Base-by-base conservation (phyloP, 345 rosid genomes). In the Euphorbia peplus region DNA sequence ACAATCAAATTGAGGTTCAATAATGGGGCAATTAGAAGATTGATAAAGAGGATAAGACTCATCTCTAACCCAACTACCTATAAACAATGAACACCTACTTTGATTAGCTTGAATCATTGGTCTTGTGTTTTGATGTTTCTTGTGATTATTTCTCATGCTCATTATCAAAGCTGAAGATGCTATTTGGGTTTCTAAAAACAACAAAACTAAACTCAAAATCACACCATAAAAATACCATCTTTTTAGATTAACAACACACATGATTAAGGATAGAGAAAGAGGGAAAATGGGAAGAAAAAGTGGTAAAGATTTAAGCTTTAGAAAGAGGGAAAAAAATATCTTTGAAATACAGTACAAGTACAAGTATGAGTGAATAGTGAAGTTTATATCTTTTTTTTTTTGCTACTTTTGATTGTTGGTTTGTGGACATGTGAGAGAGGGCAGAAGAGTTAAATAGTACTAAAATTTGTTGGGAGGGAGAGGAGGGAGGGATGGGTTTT, bases 1-100 rank as follows among this genome's bases (percentile, higher is more conserved):
- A 64, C 99, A 95, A 70, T 95, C 88, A 66, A 85, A 95, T 69
- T 87, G 85, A 1, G 89, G 85, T 57, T 88, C 96, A 52, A 95
- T 87, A 78, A 82, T 39, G 29, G 92, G 88, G 70, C 86, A 83
- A 25, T 81, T 61, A 41, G 82, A 58, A 22, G 82, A 79, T 19
- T 79, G 61, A 83, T 93, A 93, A 67, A 85, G 66, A 0, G 98
- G 98, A 74, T 89, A 90, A 6, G 84, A 51, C 35, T 85, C 90
- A 66, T 90, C 96, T 4, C 81, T 78, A 24, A 92, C 87, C 98
- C 98, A 92, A 52, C 78, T 68, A 16, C 96, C 96, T 0, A 66
- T 56, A 67, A 86, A 90, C 73, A 90, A 59, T 39, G 85, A 80
- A 26, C 96, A 90, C 2, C 73, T 68, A 66, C 80, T 83, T 8